These are phyloP conservation scores for Xerocomus nothofagi DNA, from an alignment of 1,284 basidiomycete species.

Conservation along the genomic window DNA sequence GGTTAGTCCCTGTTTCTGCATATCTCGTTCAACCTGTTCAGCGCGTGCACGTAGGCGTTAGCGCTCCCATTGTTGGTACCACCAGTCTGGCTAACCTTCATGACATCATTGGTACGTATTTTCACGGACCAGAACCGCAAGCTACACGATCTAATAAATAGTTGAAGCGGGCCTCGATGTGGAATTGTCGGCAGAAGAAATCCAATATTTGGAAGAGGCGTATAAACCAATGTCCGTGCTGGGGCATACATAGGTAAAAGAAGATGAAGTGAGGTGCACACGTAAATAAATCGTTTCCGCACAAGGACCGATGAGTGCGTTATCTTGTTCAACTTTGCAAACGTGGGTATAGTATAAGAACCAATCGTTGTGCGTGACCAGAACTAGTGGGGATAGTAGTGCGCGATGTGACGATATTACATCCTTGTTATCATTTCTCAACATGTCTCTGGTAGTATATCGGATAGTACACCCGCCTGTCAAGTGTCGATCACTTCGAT, in stretches of 20 bases:
- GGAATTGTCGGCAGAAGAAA: conserved; percentile 47
- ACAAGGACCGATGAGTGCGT: background rate
- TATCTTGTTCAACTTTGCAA: no score
- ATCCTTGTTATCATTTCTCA: no score
- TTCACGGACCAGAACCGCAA: background rate
- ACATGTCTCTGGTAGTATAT: conserved; percentile 45
- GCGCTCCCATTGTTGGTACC: conserved; percentile 49
- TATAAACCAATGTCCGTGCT: conserved; percentile 42
- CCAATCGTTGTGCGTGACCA: no score
- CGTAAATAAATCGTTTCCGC: background rate
- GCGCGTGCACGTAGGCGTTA: conserved; percentile 31
- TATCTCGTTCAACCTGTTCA: background rate
- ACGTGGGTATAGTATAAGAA: no score
- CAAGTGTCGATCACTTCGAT: conserved; percentile 15
- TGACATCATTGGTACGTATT: conserved; percentile 42
- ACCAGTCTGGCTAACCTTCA: conserved; percentile 47
- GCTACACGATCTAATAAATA: background rate
- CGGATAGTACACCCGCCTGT: conserved; percentile 48
- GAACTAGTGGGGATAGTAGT: no score
- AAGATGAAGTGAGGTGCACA: background rate
- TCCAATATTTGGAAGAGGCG: conserved; percentile 44
- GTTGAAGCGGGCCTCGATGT: conserved; percentile 36
- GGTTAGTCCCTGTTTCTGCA: conserved; percentile 17
- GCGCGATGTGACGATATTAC: no score
- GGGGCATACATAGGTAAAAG: conserved; percentile 29